phyloP scores from a whole-genome alignment of 768 basidiomycete species.

The Collybia mongolica region DNA sequence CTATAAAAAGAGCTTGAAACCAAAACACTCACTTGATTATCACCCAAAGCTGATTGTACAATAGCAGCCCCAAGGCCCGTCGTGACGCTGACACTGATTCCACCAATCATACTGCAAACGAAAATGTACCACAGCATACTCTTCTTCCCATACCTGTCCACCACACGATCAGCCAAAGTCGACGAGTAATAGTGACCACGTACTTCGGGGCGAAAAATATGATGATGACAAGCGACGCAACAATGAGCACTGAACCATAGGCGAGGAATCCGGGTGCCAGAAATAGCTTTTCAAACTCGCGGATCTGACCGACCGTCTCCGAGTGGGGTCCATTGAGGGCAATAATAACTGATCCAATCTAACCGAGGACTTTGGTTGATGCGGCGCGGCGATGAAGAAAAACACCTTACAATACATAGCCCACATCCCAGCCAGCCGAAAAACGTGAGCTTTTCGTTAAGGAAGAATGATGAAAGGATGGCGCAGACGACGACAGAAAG shows the following conservation, averaged over 20 bases:
- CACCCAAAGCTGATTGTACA: constrained; percentile 70
- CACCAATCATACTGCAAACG: constrained; percentile 96
- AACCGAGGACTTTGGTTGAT: background rate
- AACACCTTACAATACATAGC: constrained; percentile 76
- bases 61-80: constrained; percentile 93
- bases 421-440: constrained; percentile 97
- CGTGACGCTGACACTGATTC: constrained; percentile 91
- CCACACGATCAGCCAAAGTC: constrained; percentile 1
- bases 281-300: constrained; percentile 76
- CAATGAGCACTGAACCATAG: constrained; percentile 64
- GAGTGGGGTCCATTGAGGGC: constrained; percentile 87
- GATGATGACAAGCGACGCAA: constrained; percentile 64
- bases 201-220: constrained; percentile 82
- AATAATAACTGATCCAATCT: constrained; percentile 87
- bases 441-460: constrained; percentile 89
- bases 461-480: constrained; percentile 88
- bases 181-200: constrained; percentile 16
- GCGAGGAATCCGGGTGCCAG: constrained; percentile 80
- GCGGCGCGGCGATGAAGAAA: constrained; percentile 1
- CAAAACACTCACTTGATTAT: constrained; percentile 63
- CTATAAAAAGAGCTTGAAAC: background rate
- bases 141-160: constrained; percentile 73
- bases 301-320: constrained; percentile 65
- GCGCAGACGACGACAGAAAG: constrained; percentile 96
- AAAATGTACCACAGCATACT: constrained; percentile 95